These are phyloP conservation scores for Linderniella brevidens DNA, from an alignment of 257 asterid species.

Conservation along the genomic window DNA sequence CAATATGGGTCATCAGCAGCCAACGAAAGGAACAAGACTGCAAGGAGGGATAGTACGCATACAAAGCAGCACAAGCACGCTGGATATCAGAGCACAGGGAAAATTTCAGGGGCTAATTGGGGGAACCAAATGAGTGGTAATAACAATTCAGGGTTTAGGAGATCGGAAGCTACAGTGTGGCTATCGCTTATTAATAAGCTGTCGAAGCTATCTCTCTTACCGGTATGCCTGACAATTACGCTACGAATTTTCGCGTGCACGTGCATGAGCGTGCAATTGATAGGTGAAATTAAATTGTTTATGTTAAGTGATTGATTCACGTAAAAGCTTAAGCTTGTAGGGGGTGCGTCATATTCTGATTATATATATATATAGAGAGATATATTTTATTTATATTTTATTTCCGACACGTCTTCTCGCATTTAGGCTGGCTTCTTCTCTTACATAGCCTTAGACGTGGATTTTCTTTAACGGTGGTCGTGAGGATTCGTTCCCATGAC, in stretches of 20 bases:
- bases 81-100: slow-evolving; percentile 23
- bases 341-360: too few species aligned
- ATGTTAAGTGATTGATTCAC: too few species aligned
- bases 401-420: too few species aligned
- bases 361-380: too few species aligned
- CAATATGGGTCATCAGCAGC: slow-evolving; percentile 32
- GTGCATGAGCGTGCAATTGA: too few species aligned
- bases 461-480: too few species aligned
- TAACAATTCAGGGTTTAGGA: slow-evolving; percentile 44
- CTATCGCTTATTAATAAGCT: slow-evolving; percentile 65
- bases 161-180: slow-evolving; percentile 88
- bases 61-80: slow-evolving; percentile 37
- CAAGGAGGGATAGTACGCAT: slow-evolving; percentile 21
- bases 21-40: slow-evolving; percentile 25
- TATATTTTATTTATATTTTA: too few species aligned
- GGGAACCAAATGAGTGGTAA: slow-evolving; percentile 33
- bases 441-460: too few species aligned
- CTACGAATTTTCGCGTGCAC: too few species aligned
- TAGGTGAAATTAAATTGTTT: slow-evolving; percentile 6
- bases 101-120: slow-evolving; percentile 25
- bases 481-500: too few species aligned
- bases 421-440: too few species aligned
- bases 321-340: too few species aligned
- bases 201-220: slow-evolving; percentile 67
- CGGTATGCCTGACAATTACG: slow-evolving; percentile 23